Evolutionary conservation across 2,329 filamentous ascomycete genomes (phyloP), one percentile per base, ranked within the genome.

Genomic region (Stachybotrys chlorohalonatus): DNA sequence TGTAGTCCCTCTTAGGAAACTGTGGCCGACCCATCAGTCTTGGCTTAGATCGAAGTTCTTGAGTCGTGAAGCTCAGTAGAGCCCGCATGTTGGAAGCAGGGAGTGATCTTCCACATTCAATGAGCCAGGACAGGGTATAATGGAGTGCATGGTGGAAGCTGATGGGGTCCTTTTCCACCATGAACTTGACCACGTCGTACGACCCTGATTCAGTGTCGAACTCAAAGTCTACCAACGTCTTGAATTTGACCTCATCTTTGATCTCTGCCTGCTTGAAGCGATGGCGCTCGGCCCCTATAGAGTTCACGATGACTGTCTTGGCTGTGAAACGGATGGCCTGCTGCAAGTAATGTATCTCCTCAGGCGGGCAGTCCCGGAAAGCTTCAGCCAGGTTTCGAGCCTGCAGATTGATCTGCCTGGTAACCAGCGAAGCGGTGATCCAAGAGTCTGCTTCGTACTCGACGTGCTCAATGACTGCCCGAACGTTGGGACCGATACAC

Each of bases 381-480:
- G 94, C 86, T 62, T 95, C 89, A 0, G 91, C 86, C 55, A 97
- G 87, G 63, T 94, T 88, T 58, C 92, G 82, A 65, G 93, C 96
- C 45, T 97, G 81, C 53, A 90, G 85, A 67, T 97, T 97, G 68
- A 99, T 93, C 68, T 99, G 93, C 52, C 93, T 83, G 52, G 94
- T 96, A 55, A 99, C 89, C 52, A 97, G 79, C 7, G 92, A 96
- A 4, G 94, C 93, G 55, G 90, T 95, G 53, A 99, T 97, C 94
- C 94, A 99, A 17, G 90, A 89, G 71, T 99, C 95, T 2, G 92
- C 95, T 71, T 99, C 94, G 66, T 97, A 99, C 69, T 99, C 95
- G 36, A 99, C 89, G 68, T 99, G 94, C 66, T 97, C 94, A 15
- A 92, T 91, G 24, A 96, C 83, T 2, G 93, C 94, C 58, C 95